phyloP scores from a whole-genome alignment of 2,329 filamentous ascomycete species.

The Colletotrichum abscissum region DNA sequence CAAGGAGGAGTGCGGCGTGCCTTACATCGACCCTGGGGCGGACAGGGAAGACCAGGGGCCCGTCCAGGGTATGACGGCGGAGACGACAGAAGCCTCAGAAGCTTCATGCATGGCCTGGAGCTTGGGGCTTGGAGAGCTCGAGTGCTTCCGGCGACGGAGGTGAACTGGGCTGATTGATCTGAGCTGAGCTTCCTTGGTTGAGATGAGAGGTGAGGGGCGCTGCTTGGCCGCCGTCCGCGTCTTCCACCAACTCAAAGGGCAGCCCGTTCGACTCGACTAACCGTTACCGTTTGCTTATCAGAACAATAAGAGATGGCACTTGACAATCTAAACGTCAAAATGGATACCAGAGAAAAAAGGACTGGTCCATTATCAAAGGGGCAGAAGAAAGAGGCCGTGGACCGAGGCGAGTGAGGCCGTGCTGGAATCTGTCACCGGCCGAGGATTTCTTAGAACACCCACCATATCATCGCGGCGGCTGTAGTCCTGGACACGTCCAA shows the following conservation, averaged over 20 bases:
- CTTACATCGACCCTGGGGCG: background rate
- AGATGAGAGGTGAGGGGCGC: background rate
- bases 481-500: background rate
- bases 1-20: too few relatives aligned
- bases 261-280: background rate
- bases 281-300: background rate
- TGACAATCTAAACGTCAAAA: background rate
- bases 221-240: background rate
- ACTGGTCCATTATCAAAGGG: too few relatives aligned
- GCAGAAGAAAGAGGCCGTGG: background rate
- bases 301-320: background rate
- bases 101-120: slow-evolving; percentile 28
- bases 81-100: slow-evolving; percentile 35
- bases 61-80: slow-evolving; percentile 18
- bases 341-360: background rate
- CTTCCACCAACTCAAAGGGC: background rate
- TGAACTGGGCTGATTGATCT: background rate
- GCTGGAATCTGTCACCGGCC: slow-evolving; percentile 13
- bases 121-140: background rate
- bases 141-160: background rate
- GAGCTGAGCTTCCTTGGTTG: background rate
- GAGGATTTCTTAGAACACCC: slow-evolving; percentile 1
- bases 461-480: background rate
- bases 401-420: background rate
- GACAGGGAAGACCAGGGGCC: slow-evolving; percentile 3